Conservation (phyloP, 345 rosid species). For the Laguncularia racemosa region DNA sequence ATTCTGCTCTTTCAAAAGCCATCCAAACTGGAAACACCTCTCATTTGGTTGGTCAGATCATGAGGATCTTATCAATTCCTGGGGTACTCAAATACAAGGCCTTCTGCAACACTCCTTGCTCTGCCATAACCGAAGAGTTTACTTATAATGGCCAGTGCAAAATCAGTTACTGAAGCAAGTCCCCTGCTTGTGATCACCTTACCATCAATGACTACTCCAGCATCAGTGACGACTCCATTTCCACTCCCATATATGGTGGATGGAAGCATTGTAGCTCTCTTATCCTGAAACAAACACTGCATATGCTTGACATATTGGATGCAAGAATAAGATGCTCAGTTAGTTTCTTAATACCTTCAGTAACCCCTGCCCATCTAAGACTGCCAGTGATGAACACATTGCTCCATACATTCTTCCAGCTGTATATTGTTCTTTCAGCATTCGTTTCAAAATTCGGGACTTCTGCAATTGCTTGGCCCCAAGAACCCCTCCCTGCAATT, state of each 20-base stretch:
- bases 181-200: slow-evolving; percentile 79
- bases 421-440: slow-evolving; percentile 66
- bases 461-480: slow-evolving; percentile 58
- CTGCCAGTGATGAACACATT: slow-evolving; percentile 46
- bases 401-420: slow-evolving; percentile 72
- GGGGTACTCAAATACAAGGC: slow-evolving; percentile 73
- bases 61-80: slow-evolving; percentile 21
- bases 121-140: slow-evolving; percentile 80
- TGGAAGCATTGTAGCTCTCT: slow-evolving; percentile 50
- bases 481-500: slow-evolving; percentile 54
- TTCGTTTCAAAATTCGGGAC: slow-evolving; percentile 66
- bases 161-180: slow-evolving; percentile 50
- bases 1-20: not conserved
- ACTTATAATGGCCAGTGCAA: slow-evolving; percentile 62
- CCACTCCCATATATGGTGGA: slow-evolving; percentile 23
- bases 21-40: not conserved
- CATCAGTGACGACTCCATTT: slow-evolving; percentile 28
- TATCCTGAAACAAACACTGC: slow-evolving; percentile 39
- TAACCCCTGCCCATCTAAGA: slow-evolving; percentile 62
- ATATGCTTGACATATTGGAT: not conserved
- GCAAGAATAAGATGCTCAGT: not conserved
- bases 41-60: not conserved
- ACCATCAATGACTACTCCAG: slow-evolving; percentile 78
- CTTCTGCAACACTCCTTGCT: slow-evolving; percentile 83
- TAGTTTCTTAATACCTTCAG: slow-evolving; percentile 40